Base-by-base conservation (phyloP, 331 rosid species). In the Rhamnella rubrinervis region DNA sequence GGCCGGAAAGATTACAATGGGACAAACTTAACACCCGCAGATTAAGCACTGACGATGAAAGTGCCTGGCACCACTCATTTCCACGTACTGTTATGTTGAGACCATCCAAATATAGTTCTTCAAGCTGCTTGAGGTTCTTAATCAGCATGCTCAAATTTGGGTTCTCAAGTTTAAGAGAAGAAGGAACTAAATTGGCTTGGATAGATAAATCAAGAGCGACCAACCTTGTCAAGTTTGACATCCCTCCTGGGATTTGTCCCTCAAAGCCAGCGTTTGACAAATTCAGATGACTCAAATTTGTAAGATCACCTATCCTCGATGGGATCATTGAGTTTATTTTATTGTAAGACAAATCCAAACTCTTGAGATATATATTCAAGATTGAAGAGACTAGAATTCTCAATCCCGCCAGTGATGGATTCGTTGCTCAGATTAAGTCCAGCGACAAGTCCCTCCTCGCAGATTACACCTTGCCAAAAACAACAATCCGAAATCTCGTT, bases 141-240 rank as follows among this genome's bases (percentile, higher is more conserved):
- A 51, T 13, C 19, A 66, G 18, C 60, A 10, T 28, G 44, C 14
- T 20, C 39, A 57, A 23, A 57, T 74, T 44, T 21, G 85, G 84
- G 0, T 61, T 70, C 76, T 82, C 84, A 20, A 89, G 85, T 51
- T 70, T 71, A 18, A 52, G 9, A 17, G 57, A 16, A 17, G 8
- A 17, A 17, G 2, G 23, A 12, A 8, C 6, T 8, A 17, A 17
- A 52, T 17, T 1, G 7, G 2, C 2, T 2, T 2, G 0, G 50
- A 59, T 55, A 3, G 85, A 78, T 5, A 82, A 25, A 73, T 88
- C 87, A 3, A 83, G 84, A 65, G 19, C n/a, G n/a, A 69, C 84
- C 71, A 85, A 76, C 61, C 70, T 28, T 0, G 50, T 63, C 38
- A 83, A 26, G 19, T 10, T 16, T 1, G 78, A 73, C 37, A 83